A percentile compares a stretch with the other conserved stretches of the same genome.
These are phyloP conservation scores for Aspergillus oerlinghausenensis DNA, from an alignment of 2,329 filamentous ascomycete genomes.

Conservation along the genomic window DNA sequence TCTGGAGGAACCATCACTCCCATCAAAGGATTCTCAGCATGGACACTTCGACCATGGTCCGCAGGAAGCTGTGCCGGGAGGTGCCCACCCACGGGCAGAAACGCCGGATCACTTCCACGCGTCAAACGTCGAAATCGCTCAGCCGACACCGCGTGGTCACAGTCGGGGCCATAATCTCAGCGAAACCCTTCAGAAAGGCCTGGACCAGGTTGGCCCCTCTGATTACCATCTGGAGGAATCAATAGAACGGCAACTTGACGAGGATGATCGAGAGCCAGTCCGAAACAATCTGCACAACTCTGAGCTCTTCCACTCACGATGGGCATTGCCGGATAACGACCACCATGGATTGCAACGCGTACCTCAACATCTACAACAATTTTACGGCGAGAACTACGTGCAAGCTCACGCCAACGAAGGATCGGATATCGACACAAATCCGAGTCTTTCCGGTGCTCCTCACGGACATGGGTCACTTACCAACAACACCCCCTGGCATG, in stretches of 20 bases:
- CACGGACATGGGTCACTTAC: conserved; percentile 24
- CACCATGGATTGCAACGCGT: conserved; percentile 20
- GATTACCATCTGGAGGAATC: conserved; percentile 81
- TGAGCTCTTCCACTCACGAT: conserved; percentile 31
- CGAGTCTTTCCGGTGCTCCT: conserved; percentile 66
- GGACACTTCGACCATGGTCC: conserved; percentile 27
- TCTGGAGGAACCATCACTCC: conserved; percentile 16
- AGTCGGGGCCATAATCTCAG: conserved; percentile 64
- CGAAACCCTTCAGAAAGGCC: conserved; percentile 73
- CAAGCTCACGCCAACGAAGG: conserved; percentile 45
- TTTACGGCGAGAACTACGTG: conserved; percentile 30
- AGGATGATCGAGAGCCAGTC: conserved; percentile 54
- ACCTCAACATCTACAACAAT: conserved; percentile 28
- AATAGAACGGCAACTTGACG: conserved; percentile 71
- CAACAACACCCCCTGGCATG: conserved; percentile 31
- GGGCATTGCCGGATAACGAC: conserved; percentile 34
- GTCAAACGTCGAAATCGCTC: conserved; percentile 50
- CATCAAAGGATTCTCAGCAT: conserved; percentile 22
- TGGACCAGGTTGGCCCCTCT: conserved; percentile 61
- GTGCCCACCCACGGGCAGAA: conserved; percentile 27
- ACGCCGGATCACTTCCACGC: conserved; percentile 39
- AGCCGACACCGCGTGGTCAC: conserved; percentile 58
- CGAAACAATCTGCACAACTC: conserved; percentile 20
- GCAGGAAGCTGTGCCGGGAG: conserved; percentile 17
- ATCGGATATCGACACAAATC: conserved; percentile 68